Evolutionary conservation across 306 rosid genomes (phyloP), one percentile per base, ranked within the genome.

Genomic region (Biancaea sappan): DNA sequence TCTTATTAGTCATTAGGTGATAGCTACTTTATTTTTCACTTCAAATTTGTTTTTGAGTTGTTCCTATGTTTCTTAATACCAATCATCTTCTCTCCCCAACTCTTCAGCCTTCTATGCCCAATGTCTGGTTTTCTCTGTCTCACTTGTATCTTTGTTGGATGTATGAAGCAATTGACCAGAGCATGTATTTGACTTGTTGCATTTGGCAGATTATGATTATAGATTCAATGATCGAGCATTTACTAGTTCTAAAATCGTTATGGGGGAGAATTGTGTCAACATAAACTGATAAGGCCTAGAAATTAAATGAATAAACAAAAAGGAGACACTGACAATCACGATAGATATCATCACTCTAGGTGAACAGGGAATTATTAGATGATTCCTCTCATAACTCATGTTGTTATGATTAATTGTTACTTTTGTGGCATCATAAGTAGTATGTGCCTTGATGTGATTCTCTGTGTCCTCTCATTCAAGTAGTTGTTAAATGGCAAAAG

Each of bases 181-280:
- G 28, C 37, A 15, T 43, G 56, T 47, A 46, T 2, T 67, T 58
- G 67, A 38, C 44, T 64, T 48, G 67, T 35, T 35, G 28, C 28
- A 40, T 8, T 16, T 57, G 22, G 6, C 15, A 44, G 15, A 59
- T 38, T 60, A 59, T 28, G 26, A 19, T 32, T 61, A 7, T 15
- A 24, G 64, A 59, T 68, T 68, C 25, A 46, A 77, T 46, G 81
- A 26, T n/a, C 34, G 25, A 38, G 59, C 60, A 51, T 61, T 70
- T 29, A 21, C 12, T 31, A 31, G 5, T 47, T 59, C 24, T 43
- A 57, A 28, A 6, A 13, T 34, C 19, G 3, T 26, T 35, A 43
- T 44, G 24, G 16, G n/a, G 66, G 72, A 62, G 44, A 18, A 61
- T 67, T 59, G 58, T 48, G 54, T 19, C 41, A 19, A 70, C 29